Evolutionary conservation across 2,329 filamentous ascomycete genomes (phyloP), one percentile per base, ranked within the genome.

Genomic region (Diplodia sapinea): DNA sequence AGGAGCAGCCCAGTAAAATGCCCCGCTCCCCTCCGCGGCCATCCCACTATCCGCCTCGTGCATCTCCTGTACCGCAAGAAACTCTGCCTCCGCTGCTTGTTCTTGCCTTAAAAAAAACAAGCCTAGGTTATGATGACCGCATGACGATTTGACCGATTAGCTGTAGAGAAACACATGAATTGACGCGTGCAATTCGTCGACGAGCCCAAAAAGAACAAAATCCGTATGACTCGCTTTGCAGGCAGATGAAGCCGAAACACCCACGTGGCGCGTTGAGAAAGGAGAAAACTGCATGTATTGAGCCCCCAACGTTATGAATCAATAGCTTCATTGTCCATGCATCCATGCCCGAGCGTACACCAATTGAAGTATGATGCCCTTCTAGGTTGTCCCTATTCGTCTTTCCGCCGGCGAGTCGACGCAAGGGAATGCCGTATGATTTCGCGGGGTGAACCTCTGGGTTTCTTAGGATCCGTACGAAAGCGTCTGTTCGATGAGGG

Each of bases 271-370:
- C 59, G 43, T 51, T 38, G 59, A 47, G 38, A 63, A 63, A 63
- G 59, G 59, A 63, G 59, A 63, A 62, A 63, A 63, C 59, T 63
- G 59, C 59, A 63, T 63, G 59, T 63, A 63, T 63, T 63, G 59
- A 63, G 43, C 29, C 59, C 59, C 59, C 57, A 62, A 29, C 47
- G 59, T 63, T 63, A 51, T 63, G 59, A 63, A 63, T 63, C 59
- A 47, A 49, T 63, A 63, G 59, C 59, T 63, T 63, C 59, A 63
- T 63, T 51, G 59, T 51, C 59, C 59, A 63, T 63, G 59, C 59
- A 63, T 63, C 59, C 59, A 38, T 63, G 59, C 59, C 59, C 59
- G 59, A 63, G 47, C 51, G 47, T 51, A 51, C 59, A 63, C 47
- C 59, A 36, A 63, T 31, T 51, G 47, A 63, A 36, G 59, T 63